phyloP scores from a whole-genome alignment of 2,329 filamentous ascomycete genomes.

The Verruconis gallopava region DNA sequence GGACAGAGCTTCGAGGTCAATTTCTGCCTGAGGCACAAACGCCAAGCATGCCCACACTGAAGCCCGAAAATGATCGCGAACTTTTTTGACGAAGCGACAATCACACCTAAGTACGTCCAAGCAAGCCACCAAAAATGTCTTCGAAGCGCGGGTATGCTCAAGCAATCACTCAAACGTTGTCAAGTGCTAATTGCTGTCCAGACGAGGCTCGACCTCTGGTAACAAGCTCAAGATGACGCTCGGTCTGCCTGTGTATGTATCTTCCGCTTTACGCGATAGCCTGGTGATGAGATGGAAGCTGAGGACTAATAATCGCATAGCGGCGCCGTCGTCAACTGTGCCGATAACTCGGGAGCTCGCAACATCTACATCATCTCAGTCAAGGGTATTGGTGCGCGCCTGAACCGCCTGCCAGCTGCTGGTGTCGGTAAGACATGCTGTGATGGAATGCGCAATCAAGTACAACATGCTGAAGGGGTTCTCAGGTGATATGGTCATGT shows the following conservation, averaged over 20 bases:
- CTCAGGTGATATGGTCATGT: constrained; percentile 98
- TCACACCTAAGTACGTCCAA: background rate
- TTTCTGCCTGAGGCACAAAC: no score
- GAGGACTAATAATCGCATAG: constrained; percentile 33
- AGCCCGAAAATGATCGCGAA: background rate
- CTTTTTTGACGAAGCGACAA: background rate
- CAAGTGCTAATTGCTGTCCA: constrained; percentile 22
- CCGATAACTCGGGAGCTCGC: constrained; percentile 96
- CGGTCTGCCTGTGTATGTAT: constrained; percentile 96
- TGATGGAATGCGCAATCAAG: background rate
- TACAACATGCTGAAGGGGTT: background rate
- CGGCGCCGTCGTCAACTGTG: constrained; percentile 99
- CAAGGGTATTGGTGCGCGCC: constrained; percentile 93
- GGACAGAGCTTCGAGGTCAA: no score
- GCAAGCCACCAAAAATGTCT: constrained; percentile 23
- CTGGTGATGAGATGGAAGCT: constrained; percentile 1
- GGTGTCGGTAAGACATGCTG: constrained; percentile 52
- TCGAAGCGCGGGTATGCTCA: constrained; percentile 25
- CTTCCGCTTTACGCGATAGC: no score
- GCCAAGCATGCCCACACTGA: no score
- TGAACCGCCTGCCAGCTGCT: constrained; percentile 93
- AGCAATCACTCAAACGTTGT: constrained; percentile 6
- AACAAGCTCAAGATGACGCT: constrained; percentile 99
- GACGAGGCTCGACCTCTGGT: constrained; percentile 80
- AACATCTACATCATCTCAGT: constrained; percentile 99